Evolutionary conservation across 2,329 filamentous ascomycete genomes (phyloP).

Genomic region (Hyphodiscus sp.): DNA sequence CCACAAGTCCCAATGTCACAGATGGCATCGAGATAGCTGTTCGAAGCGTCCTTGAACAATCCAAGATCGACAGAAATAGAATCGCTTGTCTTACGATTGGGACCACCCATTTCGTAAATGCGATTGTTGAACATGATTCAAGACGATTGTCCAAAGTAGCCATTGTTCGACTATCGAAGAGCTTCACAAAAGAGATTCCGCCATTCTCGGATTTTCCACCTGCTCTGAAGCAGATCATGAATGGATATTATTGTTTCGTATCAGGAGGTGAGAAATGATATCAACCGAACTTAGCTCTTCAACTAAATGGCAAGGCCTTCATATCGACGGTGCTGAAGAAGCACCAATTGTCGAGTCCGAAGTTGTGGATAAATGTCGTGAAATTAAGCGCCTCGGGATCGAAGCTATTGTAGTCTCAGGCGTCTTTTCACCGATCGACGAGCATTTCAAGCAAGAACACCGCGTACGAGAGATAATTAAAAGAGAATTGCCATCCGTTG

Average conservation of each 20-base stretch:
- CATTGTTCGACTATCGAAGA: conserved; percentile 40
- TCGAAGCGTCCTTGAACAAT: conserved; percentile 14
- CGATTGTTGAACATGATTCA: conserved; percentile 41
- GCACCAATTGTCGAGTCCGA: conserved; percentile 35
- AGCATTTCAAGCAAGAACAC: conserved; percentile 43
- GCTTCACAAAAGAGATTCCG: conserved; percentile 40
- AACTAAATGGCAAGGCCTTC: conserved; percentile 2
- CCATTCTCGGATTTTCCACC: conserved; percentile 42
- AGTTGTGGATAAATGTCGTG: conserved; percentile 11
- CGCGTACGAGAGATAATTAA: conserved; percentile 40
- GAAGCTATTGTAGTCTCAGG: conserved; percentile 45
- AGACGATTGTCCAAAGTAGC: conserved; percentile 42
- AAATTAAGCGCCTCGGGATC: conserved; percentile 28
- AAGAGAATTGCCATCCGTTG: conserved; percentile 37
- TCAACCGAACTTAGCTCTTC: background rate
- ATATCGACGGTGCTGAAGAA: conserved; percentile 32
- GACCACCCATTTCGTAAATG: conserved; percentile 43
- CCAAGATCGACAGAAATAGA: conserved; percentile 8
- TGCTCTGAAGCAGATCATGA: conserved; percentile 38
- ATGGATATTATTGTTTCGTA: conserved; percentile 40
- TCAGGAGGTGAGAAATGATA: conserved; percentile 35
- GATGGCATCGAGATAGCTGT: conserved; percentile 21
- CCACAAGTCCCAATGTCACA: conserved; percentile 30
- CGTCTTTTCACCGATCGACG: conserved; percentile 51
- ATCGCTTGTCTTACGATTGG: conserved; percentile 22